Percentiles rank a stretch among this genome's conserved stretches.
Conservation (phyloP, 163 green algal genomes). For the Scenedesmus sp. region DNA sequence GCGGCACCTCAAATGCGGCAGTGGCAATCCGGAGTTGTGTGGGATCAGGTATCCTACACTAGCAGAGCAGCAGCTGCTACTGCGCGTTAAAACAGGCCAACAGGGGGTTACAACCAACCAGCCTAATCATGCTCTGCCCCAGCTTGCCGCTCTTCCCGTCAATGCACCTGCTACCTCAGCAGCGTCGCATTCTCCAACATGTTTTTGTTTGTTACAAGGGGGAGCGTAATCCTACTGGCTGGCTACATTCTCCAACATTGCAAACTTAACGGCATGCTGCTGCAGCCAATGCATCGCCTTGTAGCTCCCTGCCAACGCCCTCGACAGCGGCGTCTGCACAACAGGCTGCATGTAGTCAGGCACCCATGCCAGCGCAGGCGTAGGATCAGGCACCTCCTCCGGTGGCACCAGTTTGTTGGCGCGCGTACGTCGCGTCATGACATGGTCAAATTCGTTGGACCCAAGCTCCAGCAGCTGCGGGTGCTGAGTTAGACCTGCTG, state of each 20-base stretch:
- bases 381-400: constrained; percentile 7
- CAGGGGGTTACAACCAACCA: too few species aligned
- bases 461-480: constrained; percentile 1
- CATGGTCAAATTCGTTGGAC: constrained; percentile 1
- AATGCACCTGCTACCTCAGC: neutral
- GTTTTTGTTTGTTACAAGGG: too few species aligned
- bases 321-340: neutral
- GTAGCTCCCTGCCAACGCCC: constrained; percentile 5
- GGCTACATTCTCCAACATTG: neutral
- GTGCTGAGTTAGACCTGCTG: neutral
- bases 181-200: neutral
- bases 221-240: neutral
- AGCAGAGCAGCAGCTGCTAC: too few species aligned
- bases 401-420: neutral
- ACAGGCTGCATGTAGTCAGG: constrained; percentile 22
- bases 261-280: constrained; percentile 23
- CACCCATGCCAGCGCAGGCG: constrained; percentile 37
- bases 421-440: neutral
- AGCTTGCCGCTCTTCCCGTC: too few species aligned
- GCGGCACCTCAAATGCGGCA: neutral
- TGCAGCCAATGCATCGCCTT: constrained; percentile 18
- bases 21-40: too few species aligned
- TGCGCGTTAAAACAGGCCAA: too few species aligned
- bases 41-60: too few species aligned
- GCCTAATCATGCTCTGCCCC: neutral